A percentile compares a stretch with the other conserved stretches of the same genome.
Evolutionary conservation across 768 basidiomycete species (phyloP).

Genomic region (Auricularia sp.): DNA sequence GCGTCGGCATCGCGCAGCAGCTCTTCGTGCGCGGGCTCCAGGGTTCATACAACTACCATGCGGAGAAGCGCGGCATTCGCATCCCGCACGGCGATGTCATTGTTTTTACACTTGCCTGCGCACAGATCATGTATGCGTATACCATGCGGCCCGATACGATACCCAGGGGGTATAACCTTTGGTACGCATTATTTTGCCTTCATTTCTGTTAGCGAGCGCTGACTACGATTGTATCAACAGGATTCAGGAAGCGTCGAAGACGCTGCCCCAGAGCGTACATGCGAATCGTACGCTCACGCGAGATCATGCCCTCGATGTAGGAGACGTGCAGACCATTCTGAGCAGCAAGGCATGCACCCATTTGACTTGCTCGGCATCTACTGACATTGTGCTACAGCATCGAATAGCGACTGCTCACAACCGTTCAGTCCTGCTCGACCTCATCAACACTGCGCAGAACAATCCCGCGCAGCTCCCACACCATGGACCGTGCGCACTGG

Average conservation of each 20-base stretch:
- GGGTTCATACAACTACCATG: conserved; percentile 75
- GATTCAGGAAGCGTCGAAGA: conserved; percentile 62
- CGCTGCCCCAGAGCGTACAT: conserved; percentile 43
- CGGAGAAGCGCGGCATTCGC: conserved; percentile 50
- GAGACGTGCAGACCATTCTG: conserved; percentile 47
- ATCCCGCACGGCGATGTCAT: conserved; percentile 79
- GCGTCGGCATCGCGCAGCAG: conserved; percentile 71
- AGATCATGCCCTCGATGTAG: conserved; percentile 42
- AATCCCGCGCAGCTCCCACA: conserved; percentile 1
- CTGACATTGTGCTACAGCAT: conserved; percentile 29
- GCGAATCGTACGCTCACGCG: conserved; percentile 56
- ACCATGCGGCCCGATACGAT: conserved; percentile 75
- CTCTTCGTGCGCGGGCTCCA: conserved; percentile 87
- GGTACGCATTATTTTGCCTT: conserved; percentile 34
- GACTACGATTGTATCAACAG: conserved; percentile 25
- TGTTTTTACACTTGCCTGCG: conserved; percentile 72
- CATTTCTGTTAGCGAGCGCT: neutral
- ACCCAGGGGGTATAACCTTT: conserved; percentile 61
- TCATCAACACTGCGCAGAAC: neutral
- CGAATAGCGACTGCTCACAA: conserved; percentile 37
- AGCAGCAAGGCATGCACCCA: conserved; percentile 29
- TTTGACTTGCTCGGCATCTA: neutral
- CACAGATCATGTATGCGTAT: conserved; percentile 78
- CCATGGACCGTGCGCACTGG: conserved; percentile 20
- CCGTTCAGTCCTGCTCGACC: conserved; percentile 32